Evolutionary conservation across 164 flowering plant species (phyloP), one percentile per base, ranked within the genome.

Genomic region (Houttuynia cordata): DNA sequence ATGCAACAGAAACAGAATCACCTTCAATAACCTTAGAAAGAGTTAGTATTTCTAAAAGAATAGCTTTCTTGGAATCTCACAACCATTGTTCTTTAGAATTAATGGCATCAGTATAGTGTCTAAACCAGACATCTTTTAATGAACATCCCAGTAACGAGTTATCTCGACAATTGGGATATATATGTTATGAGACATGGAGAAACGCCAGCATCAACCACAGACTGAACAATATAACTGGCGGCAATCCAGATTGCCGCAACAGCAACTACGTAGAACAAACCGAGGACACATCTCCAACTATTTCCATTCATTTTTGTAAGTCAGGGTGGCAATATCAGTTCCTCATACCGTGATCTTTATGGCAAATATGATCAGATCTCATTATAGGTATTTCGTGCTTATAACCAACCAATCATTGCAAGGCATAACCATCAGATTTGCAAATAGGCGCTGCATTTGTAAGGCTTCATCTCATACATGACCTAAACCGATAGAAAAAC

Each of bases 231-330:
- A 68, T 76, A 88, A 64, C 96, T 88, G 22, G 96, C 91, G 52
- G 93, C 91, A 66, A 88, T 85, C 99, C 97, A 90, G 17, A 94
- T 94, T 10, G 66, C 58, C 7, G 96, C 95, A 20, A 90, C 96
- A 4, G 81, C 68, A 52, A 86, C 52, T 68, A 88, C 88, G 62
- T 88, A 94, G 45, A 54, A 56, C 69, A 86, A 71, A 57, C 99
- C 97, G 59, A 94, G 69, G 68, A 66, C 75, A 96, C 96, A 89
- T 78, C 73, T 84, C 83, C 88, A 77, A 45, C 49, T 17, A 14
- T 17, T 45, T 45, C 49, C 12, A 14, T 30, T 2, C 37, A 30
- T 30, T 30, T 30, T 30, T 6, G 4, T 30, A 2, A 30, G 37
- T 6, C 37, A 6, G 37, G 37, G 6, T 30, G 37, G 37, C 37